Conservation (phyloP, 179 eudicot genomes). For the Beta lomatogona region DNA sequence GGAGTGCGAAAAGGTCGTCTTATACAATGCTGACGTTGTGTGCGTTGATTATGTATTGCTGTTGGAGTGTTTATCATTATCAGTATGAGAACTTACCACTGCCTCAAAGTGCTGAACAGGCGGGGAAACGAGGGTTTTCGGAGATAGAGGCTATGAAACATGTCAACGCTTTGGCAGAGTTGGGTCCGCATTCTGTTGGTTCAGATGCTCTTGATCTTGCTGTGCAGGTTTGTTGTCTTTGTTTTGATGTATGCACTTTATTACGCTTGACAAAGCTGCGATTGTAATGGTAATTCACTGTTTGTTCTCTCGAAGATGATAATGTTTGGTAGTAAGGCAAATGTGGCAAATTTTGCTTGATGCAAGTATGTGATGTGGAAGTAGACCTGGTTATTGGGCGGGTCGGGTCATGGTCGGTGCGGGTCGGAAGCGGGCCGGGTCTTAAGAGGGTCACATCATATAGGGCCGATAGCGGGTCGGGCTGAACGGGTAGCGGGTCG, state of each 20-base stretch:
- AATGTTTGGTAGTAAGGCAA: no score
- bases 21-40: constrained; percentile 55
- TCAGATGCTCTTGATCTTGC: constrained; percentile 76
- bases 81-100: constrained; percentile 64
- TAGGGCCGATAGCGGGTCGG: no score
- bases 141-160: constrained; percentile 81
- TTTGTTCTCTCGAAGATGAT: no score
- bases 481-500: no score
- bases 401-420: no score
- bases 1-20: constrained; percentile 53
- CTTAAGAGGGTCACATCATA: no score
- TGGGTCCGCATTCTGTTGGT: constrained; percentile 93
- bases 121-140: constrained; percentile 87
- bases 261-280: no score
- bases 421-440: no score
- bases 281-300: background rate
- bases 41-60: constrained; percentile 52
- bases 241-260: background rate
- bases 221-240: constrained; percentile 49
- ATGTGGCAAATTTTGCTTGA: no score
- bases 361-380: no score
- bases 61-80: constrained; percentile 67
- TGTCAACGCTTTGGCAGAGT: constrained; percentile 53
- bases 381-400: no score
- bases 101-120: constrained; percentile 64